phyloP scores from a whole-genome alignment of 208 protist genomes.

The Leishmania arabica region DNA sequence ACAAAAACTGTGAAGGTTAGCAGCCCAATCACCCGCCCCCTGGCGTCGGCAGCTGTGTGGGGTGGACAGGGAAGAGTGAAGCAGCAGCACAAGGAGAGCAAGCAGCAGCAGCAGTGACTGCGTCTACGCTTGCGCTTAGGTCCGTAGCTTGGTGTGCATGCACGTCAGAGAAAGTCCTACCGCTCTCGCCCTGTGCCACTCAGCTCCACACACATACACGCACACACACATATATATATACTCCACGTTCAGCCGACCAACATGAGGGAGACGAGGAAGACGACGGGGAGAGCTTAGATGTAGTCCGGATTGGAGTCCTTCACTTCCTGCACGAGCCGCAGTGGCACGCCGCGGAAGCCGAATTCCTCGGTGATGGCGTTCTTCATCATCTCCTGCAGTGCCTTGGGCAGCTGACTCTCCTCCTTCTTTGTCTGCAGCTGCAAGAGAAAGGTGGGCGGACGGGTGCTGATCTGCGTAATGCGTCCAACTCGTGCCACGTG shows the following conservation, averaged over 20 bases:
- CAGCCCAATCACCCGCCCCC: neutral
- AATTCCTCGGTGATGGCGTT: slow-evolving; percentile 92
- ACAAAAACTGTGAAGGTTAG: slow-evolving; percentile 2
- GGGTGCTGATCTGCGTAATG: slow-evolving; percentile 86
- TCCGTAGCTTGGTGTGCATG: neutral
- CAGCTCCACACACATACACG: too few relatives aligned
- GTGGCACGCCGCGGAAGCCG: slow-evolving; percentile 87
- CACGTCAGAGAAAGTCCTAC: neutral
- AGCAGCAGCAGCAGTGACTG: neutral
- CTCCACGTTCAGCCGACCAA: neutral
- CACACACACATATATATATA: too few relatives aligned
- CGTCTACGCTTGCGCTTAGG: neutral
- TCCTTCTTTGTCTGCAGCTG: slow-evolving; percentile 92
- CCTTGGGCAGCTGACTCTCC: slow-evolving; percentile 66
- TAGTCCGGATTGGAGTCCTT: slow-evolving; percentile 91
- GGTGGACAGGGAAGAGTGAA: neutral
- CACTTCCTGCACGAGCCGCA: slow-evolving; percentile 89
- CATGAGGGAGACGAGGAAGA: neutral
- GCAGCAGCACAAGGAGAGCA: neutral
- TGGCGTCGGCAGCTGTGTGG: neutral
- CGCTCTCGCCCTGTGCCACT: neutral
- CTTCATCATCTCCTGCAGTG: slow-evolving; percentile 91
- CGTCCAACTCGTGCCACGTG: slow-evolving; percentile 85
- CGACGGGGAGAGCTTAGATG: slow-evolving; percentile 52
- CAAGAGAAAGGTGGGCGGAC: slow-evolving; percentile 86